These are phyloP conservation scores for Globisporangium iwayamae DNA, from an alignment of 352 stramenopile species.

Conservation along the genomic window DNA sequence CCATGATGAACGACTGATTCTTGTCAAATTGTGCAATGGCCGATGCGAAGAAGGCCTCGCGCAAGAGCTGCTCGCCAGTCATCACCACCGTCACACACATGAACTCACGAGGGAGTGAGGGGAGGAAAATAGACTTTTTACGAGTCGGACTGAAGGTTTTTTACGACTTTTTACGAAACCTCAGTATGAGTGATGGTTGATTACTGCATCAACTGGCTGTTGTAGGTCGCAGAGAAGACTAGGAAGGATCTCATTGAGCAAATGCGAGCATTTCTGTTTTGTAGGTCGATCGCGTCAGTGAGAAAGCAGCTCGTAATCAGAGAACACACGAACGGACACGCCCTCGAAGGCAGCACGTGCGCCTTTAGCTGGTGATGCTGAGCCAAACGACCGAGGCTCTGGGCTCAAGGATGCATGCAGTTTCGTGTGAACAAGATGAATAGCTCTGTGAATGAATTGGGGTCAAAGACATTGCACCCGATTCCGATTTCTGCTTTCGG, in stretches of 20 bases:
- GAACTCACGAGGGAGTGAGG: too few species aligned
- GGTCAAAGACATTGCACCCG: too few species aligned
- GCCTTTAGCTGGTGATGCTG: too few species aligned
- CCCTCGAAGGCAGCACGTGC: not conserved
- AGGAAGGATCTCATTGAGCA: not conserved
- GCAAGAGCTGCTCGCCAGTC: conserved; percentile 11
- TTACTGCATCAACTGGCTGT: conserved; percentile 5
- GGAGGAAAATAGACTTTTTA: not conserved
- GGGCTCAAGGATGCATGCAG: too few species aligned
- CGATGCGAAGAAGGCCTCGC: not conserved
- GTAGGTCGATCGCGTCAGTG: not conserved
- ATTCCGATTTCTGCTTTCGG: too few species aligned
- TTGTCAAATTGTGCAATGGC: conserved; percentile 16
- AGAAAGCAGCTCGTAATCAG: not conserved
- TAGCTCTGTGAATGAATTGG: too few species aligned
- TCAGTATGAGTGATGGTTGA: conserved; percentile 3
- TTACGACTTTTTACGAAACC: not conserved
- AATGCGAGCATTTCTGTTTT: not conserved
- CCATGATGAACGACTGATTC: conserved; percentile 27
- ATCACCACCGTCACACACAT: not conserved
- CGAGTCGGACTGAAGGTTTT: not conserved
- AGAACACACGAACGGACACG: too few species aligned
- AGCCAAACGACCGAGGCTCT: too few species aligned
- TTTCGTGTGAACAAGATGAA: too few species aligned
- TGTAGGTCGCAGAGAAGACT: not conserved